Percentiles rank a stretch among this genome's conserved stretches.
phyloP scores from a whole-genome alignment of 2,329 filamentous ascomycete species.

The Scedosporium minutisporum region DNA sequence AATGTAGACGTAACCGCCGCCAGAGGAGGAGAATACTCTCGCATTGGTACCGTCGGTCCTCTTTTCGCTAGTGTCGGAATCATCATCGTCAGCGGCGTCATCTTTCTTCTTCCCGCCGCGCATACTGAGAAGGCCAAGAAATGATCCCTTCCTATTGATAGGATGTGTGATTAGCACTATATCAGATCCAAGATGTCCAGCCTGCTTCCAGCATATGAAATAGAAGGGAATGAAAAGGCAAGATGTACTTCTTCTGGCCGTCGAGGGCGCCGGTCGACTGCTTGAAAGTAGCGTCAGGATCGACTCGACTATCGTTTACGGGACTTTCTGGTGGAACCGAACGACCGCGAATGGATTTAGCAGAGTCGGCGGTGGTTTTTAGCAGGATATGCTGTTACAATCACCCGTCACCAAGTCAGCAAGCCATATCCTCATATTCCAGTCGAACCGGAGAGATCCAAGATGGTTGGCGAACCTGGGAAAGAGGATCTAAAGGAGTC shows the following conservation, averaged over 20 bases:
- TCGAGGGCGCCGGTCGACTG: slow-evolving; percentile 34
- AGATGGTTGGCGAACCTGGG: slow-evolving; percentile 14
- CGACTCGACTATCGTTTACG: slow-evolving; percentile 30
- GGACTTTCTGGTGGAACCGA: slow-evolving; percentile 38
- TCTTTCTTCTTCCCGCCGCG: slow-evolving; percentile 66
- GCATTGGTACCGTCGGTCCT: slow-evolving; percentile 76
- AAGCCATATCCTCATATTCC: not conserved
- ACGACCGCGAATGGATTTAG: slow-evolving; percentile 45
- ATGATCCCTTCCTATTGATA: slow-evolving; percentile 69
- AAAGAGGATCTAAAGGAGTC: slow-evolving; percentile 18
- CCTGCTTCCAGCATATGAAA: too few species aligned
- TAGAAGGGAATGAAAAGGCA: not conserved
- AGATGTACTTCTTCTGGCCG: slow-evolving; percentile 51
- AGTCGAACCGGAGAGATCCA: not conserved
- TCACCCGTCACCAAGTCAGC: not conserved
- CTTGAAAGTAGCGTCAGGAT: slow-evolving; percentile 31
- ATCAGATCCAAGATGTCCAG: not conserved
- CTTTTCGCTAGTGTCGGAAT: slow-evolving; percentile 57
- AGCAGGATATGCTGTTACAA: slow-evolving; percentile 48
- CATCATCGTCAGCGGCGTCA: slow-evolving; percentile 47
- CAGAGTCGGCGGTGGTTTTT: slow-evolving; percentile 55
- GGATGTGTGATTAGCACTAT: not conserved
- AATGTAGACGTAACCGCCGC: slow-evolving; percentile 57
- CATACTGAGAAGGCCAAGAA: slow-evolving; percentile 73
- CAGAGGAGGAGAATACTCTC: slow-evolving; percentile 67